These are phyloP conservation scores for Annona squamosa DNA, from an alignment of 164 flowering plant genomes.

Conservation along the genomic window DNA sequence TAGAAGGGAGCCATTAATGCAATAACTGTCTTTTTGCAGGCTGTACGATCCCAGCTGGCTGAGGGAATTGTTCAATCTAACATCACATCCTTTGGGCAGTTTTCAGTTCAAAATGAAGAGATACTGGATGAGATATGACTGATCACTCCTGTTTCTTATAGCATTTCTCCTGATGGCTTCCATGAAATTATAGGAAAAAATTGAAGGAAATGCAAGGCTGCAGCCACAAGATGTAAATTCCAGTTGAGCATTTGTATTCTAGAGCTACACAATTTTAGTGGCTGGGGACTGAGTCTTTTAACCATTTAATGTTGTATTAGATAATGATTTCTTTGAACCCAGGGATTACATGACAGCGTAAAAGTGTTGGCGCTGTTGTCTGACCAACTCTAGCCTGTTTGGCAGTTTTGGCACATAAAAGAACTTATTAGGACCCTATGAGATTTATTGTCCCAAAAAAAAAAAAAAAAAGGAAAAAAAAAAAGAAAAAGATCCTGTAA, in stretches of 20 bases:
- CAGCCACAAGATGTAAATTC: neutral
- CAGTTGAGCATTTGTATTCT: neutral
- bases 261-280: neutral
- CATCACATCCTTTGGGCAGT: conserved; percentile 6
- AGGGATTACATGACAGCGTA: no score
- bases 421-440: no score
- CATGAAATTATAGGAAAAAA: neutral
- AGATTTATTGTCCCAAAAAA: no score
- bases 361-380: no score
- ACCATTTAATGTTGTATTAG: no score
- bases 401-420: no score
- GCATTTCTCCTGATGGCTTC: neutral
- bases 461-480: no score
- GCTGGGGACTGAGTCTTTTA: neutral
- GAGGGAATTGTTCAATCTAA: conserved; percentile 16
- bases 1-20: no score
- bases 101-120: conserved; percentile 6
- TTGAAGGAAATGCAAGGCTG: neutral
- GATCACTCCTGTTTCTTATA: conserved; percentile 8
- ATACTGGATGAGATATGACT: conserved; percentile 13
- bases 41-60: conserved; percentile 17
- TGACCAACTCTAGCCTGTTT: no score
- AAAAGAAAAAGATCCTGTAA: no score
- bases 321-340: no score
- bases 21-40: conserved; percentile 11